Percentiles rank a stretch among this genome's conserved stretches.
Evolutionary conservation across 2,329 filamentous ascomycete genomes (phyloP).

Genomic region (Ceratocystis papillata): DNA sequence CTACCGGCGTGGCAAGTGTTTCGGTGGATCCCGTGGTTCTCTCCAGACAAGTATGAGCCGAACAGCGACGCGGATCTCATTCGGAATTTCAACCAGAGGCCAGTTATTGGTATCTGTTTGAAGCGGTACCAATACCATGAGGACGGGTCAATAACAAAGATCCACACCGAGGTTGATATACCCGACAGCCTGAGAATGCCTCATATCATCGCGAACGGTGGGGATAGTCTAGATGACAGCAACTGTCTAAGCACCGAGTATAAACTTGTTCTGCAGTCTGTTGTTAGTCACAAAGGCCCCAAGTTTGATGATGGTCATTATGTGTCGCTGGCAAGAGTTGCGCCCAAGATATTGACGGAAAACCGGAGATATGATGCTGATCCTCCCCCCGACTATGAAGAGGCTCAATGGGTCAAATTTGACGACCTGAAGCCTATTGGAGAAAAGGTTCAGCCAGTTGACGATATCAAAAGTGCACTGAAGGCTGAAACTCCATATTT

Average conservation of each 20-base stretch:
- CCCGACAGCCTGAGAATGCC: slow-evolving; percentile 70
- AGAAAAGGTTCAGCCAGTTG: slow-evolving; percentile 61
- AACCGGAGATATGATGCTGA: slow-evolving; percentile 46
- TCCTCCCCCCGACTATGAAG: slow-evolving; percentile 54
- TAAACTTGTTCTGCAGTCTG: slow-evolving; percentile 80
- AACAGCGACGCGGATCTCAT: slow-evolving; percentile 67
- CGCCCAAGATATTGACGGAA: slow-evolving; percentile 49
- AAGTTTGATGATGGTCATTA: slow-evolving; percentile 69
- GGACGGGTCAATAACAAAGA: slow-evolving; percentile 28
- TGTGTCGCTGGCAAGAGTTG: slow-evolving; percentile 69
- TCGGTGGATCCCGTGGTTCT: slow-evolving; percentile 87
- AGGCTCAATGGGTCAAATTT: slow-evolving; percentile 78
- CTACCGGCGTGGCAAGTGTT: slow-evolving; percentile 99
- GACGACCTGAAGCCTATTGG: slow-evolving; percentile 62
- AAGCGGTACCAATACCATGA: slow-evolving; percentile 56
- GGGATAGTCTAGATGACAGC: slow-evolving; percentile 32
- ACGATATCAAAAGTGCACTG: slow-evolving; percentile 65
- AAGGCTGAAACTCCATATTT: slow-evolving; percentile 87
- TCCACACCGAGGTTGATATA: slow-evolving; percentile 73
- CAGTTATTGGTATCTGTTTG: slow-evolving; percentile 82
- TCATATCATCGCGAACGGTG: slow-evolving; percentile 58
- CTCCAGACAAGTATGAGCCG: slow-evolving; percentile 44
- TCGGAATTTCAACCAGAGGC: slow-evolving; percentile 74
- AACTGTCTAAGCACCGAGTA: slow-evolving; percentile 75
- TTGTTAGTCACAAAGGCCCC: slow-evolving; percentile 76